A percentile compares a stretch with the other conserved stretches of the same genome.
phyloP scores from a whole-genome alignment of 2,329 filamentous ascomycete genomes.

The Neopestalotiopsis sp. region DNA sequence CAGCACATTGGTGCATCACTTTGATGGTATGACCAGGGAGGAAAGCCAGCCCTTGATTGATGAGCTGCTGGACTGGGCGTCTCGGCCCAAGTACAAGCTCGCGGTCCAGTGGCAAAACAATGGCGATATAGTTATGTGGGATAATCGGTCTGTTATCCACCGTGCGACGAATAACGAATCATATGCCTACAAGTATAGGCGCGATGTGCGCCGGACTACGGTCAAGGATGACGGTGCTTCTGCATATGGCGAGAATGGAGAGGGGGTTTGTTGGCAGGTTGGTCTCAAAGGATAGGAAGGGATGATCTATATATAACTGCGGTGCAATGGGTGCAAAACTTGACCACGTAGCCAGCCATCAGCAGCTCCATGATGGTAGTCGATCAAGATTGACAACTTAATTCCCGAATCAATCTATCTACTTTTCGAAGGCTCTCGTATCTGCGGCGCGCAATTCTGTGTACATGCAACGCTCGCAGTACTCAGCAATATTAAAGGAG shows the following conservation, averaged over 20 bases:
- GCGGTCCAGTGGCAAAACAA: slow-evolving; percentile 52
- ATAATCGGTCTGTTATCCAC: slow-evolving; percentile 63
- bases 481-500: too few relatives aligned
- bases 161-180: slow-evolving; percentile 49
- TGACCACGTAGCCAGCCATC: too few relatives aligned
- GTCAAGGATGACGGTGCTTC: slow-evolving; percentile 51
- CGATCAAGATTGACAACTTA: too few relatives aligned
- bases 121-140: slow-evolving; percentile 62
- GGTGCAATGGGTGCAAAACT: too few relatives aligned
- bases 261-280: slow-evolving; percentile 14
- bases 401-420: too few relatives aligned
- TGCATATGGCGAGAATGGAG: slow-evolving; percentile 43
- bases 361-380: too few relatives aligned
- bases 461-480: too few relatives aligned
- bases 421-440: too few relatives aligned
- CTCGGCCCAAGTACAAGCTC: slow-evolving; percentile 50
- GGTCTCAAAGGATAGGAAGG: not conserved
- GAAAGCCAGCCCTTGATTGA: slow-evolving; percentile 37
- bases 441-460: too few relatives aligned
- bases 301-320: too few relatives aligned
- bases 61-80: slow-evolving; percentile 41
- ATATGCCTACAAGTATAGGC: slow-evolving; percentile 51
- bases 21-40: slow-evolving; percentile 42
- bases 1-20: slow-evolving; percentile 56
- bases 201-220: slow-evolving; percentile 62